Evolutionary conservation across 2,329 filamentous ascomycete genomes (phyloP).

Genomic region (Fusarium gaditjirri): DNA sequence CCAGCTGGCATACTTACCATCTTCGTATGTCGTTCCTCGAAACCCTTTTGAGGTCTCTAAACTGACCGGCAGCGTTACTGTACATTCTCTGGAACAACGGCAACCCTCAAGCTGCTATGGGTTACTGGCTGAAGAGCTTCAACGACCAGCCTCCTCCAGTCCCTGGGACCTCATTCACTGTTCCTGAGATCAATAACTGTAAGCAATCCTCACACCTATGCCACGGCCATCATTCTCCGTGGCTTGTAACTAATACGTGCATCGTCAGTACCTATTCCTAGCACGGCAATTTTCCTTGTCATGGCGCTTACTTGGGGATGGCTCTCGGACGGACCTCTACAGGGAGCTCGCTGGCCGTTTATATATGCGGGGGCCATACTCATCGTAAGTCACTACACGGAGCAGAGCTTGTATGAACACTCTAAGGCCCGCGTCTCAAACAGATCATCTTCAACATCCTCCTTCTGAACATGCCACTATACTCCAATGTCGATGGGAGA

Average conservation of each 20-base stretch:
- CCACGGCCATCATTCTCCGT: not conserved
- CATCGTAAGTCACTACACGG: slow-evolving; percentile 2
- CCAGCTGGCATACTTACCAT: slow-evolving; percentile 34
- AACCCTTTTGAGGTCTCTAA: accelerated
- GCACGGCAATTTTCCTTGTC: slow-evolving; percentile 28
- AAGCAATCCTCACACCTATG: not conserved
- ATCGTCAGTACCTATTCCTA: slow-evolving; percentile 16
- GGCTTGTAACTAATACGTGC: not conserved
- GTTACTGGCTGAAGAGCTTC: slow-evolving; percentile 11
- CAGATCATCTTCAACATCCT: slow-evolving; percentile 25
- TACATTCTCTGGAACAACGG: slow-evolving; percentile 9
- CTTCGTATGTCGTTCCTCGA: not conserved
- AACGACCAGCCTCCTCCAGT: not conserved
- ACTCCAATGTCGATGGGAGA: slow-evolving; percentile 10
- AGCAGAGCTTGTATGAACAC: too few relatives aligned
- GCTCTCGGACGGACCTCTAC: slow-evolving; percentile 31
- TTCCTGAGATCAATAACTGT: slow-evolving; percentile 2
- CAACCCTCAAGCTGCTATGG: not conserved
- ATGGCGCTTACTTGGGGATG: slow-evolving; percentile 30
- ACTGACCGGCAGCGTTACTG: not conserved
- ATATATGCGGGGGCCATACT: slow-evolving; percentile 31
- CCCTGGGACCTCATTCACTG: not conserved
- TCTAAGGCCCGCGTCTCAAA: accelerated
- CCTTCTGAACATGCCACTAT: slow-evolving; percentile 29
- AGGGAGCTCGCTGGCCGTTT: slow-evolving; percentile 26